Conservation (phyloP, 2,329 filamentous ascomycete species). For the Gyromitra esculenta region DNA sequence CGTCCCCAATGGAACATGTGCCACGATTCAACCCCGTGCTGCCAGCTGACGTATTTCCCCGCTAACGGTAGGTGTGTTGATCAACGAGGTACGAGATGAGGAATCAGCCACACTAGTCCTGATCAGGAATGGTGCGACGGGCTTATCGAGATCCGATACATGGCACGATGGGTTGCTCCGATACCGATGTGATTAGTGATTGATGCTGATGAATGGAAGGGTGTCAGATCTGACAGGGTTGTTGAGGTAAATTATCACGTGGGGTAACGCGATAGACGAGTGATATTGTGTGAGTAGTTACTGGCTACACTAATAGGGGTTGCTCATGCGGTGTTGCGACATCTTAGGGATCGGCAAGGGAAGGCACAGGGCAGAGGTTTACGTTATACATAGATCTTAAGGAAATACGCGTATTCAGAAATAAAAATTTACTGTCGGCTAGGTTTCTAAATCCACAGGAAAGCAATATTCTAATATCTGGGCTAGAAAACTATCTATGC, state of each 20-base stretch:
- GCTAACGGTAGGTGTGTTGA: not conserved
- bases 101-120: not conserved
- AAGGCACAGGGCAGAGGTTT: not conserved
- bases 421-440: not conserved
- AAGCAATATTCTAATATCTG: not conserved
- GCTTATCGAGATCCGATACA: conserved; percentile 11
- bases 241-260: not conserved
- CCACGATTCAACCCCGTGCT: not conserved
- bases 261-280: not conserved
- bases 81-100: not conserved
- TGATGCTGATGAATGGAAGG: not conserved
- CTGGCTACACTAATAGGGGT: not conserved
- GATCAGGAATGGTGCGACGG: not conserved
- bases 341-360: not conserved
- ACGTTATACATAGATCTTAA: not conserved
- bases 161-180: not conserved
- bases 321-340: not conserved
- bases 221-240: conserved; percentile 9
- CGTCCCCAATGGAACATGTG: not conserved
- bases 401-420: not conserved
- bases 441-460: not conserved
- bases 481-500: not conserved
- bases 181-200: conserved; percentile 6
- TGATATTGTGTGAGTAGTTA: conserved; percentile 1
- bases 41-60: not conserved